Conservation (phyloP, 345 rosid genomes). For the Gossypioides kirkii region DNA sequence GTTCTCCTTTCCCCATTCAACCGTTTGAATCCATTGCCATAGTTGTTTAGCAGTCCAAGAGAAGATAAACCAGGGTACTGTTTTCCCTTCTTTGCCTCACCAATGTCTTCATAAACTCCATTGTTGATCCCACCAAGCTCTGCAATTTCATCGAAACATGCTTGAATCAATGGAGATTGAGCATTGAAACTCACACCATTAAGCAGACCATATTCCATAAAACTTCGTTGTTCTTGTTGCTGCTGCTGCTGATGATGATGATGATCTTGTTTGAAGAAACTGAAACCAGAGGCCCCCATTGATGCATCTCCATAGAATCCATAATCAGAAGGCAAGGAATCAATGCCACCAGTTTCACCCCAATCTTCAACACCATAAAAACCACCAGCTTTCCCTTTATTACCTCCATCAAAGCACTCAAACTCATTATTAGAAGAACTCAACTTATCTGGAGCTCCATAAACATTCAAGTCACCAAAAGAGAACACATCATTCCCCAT, state of each 20-base stretch:
- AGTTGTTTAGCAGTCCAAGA: constrained; percentile 36
- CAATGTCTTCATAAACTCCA: constrained; percentile 4
- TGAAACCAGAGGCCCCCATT: not conserved
- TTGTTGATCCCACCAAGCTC: constrained; percentile 13
- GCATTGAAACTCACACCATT: constrained; percentile 22
- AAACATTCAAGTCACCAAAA: constrained; percentile 8
- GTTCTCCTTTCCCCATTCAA: constrained; percentile 18
- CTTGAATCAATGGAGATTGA: constrained; percentile 26
- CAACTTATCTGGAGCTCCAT: constrained; percentile 15
- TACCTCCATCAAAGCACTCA: constrained; percentile 2
- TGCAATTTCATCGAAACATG: constrained; percentile 23
- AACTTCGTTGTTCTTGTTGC: not conserved
- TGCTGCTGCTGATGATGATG: not conserved
- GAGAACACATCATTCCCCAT: constrained; percentile 18
- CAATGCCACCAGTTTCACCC: constrained; percentile 10
- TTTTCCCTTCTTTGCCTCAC: constrained; percentile 17
- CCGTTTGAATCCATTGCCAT: constrained; percentile 23
- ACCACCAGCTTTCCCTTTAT: not conserved
- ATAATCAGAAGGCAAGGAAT: constrained; percentile 16
- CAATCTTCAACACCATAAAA: constrained; percentile 18
- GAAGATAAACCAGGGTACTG: constrained; percentile 28
- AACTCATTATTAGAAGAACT: constrained; percentile 18
- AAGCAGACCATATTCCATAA: constrained; percentile 17
- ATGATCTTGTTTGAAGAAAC: not conserved
- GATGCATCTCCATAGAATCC: constrained; percentile 19